Evolutionary conservation across 495 filamentous ascomycete genomes (phyloP).

Genomic region (Aspergillus diversus): DNA sequence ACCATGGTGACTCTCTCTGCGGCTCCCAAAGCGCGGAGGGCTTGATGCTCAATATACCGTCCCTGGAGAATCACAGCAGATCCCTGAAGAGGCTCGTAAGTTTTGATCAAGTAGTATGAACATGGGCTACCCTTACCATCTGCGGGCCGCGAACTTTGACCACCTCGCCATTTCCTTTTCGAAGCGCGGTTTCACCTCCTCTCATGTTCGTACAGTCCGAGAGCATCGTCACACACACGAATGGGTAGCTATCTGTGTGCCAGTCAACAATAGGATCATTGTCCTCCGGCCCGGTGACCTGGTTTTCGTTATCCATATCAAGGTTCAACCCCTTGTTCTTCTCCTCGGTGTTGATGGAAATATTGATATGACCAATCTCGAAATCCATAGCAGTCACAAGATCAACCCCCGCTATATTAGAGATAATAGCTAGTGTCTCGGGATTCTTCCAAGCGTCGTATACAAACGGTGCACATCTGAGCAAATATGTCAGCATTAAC

Average conservation of each 20-base stretch:
- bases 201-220: slow-evolving; percentile 72
- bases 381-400: slow-evolving; percentile 71
- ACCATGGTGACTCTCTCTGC: slow-evolving; percentile 74
- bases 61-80: slow-evolving; percentile 71
- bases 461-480: slow-evolving; percentile 65
- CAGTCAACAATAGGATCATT: slow-evolving; percentile 70
- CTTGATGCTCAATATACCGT: slow-evolving; percentile 72
- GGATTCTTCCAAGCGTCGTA: slow-evolving; percentile 73
- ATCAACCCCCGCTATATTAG: slow-evolving; percentile 74
- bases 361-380: slow-evolving; percentile 76
- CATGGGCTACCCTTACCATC: slow-evolving; percentile 52
- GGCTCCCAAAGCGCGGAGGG: slow-evolving; percentile 63
- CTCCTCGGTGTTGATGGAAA: slow-evolving; percentile 62
- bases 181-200: slow-evolving; percentile 71
- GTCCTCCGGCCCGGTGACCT: slow-evolving; percentile 56
- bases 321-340: slow-evolving; percentile 50
- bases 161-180: slow-evolving; percentile 62
- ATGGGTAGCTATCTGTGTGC: slow-evolving; percentile 77
- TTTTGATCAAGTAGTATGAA: background rate
- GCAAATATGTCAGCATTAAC: slow-evolving; percentile 20
- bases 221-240: slow-evolving; percentile 78
- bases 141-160: slow-evolving; percentile 70
- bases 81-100: slow-evolving; percentile 48
- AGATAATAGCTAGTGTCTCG: slow-evolving; percentile 65
- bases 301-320: slow-evolving; percentile 40